Base-by-base conservation (phyloP, 2,329 filamentous ascomycete genomes). In the Saccharata proteae region DNA sequence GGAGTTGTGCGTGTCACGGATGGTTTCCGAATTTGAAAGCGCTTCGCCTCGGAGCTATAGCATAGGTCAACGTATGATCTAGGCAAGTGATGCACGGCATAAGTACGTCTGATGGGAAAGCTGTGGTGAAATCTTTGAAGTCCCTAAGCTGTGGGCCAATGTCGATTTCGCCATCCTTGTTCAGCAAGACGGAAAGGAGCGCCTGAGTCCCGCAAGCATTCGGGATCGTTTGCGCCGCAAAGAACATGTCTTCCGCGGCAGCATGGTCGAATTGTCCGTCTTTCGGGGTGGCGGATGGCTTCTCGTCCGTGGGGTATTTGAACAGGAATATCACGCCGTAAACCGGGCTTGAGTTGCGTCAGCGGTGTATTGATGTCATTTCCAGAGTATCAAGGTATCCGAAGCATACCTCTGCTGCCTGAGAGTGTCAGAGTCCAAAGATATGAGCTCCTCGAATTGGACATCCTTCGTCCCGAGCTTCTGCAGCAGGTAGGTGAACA, bases 301-400 rank as follows among this genome's bases (percentile, higher is more conserved):
- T 45, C 58, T 71, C 65, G 51, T 80, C 76, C 38, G 75, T 85
- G 30, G 74, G 82, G 60, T 82, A 98, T 63, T 94, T 96, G 76
- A 98, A 98, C 55, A 98, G 82, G 61, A 98, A 98, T 51, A 98
- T 94, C 44, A 98, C 84, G 48, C 90, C 90, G 62, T 93, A 92
- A 32, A 93, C 69, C 12, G 82, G 80, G 45, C 79, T 76, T 39
- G 18, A n/a, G n/a, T n/a, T n/a, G n/a, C n/a, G n/a, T 14, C n/a
- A 14, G 27, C 17, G 8, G 26, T 8, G n/a, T 12, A 16, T 28
- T 6, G 16, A 33, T 11, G n/a, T 33, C 24, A 30, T 7, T n/a
- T n/a, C n/a, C 12, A 31, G 12, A 21, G 19, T n/a, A n/a, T 32
- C 5, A 26, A 12, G 16, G 12, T n/a, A 32, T 21, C 13, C 18